Percentiles rank a stretch among this genome's conserved stretches.
These are phyloP conservation scores for Trametes coccinea DNA, from an alignment of 768 basidiomycete genomes.

Conservation along the genomic window DNA sequence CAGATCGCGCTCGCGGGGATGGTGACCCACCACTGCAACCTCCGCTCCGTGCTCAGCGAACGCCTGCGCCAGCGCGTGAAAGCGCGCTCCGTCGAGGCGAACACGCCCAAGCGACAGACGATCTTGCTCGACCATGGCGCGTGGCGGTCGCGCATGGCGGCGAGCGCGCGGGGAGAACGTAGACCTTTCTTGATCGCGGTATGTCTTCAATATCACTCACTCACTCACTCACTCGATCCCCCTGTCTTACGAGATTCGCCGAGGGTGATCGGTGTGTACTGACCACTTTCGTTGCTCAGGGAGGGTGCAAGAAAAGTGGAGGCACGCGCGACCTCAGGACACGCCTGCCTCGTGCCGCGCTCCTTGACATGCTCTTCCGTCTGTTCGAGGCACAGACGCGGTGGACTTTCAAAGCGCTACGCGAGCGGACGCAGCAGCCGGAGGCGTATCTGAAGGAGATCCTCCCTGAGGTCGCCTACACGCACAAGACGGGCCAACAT, in stretches of 20 bases:
- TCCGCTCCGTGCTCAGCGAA: slow-evolving; percentile 66
- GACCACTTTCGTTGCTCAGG: not conserved
- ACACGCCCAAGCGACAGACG: slow-evolving; percentile 64
- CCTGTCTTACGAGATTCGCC: slow-evolving; percentile 53
- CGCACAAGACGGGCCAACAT: slow-evolving; percentile 73
- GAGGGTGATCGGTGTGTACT: not conserved
- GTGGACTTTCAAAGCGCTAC: slow-evolving; percentile 73
- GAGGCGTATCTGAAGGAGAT: slow-evolving; percentile 82
- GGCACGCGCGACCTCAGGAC: slow-evolving; percentile 77
- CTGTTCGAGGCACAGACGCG: slow-evolving; percentile 70
- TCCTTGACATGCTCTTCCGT: slow-evolving; percentile 75
- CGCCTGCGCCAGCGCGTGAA: slow-evolving; percentile 69
- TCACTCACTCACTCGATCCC: too few relatives aligned
- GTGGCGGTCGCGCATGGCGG: slow-evolving; percentile 44
- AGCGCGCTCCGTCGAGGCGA: slow-evolving; percentile 62
- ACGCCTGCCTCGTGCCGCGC: slow-evolving; percentile 79
- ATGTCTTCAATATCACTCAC: too few relatives aligned
- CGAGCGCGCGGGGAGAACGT: slow-evolving; percentile 47
- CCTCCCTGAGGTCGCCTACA: slow-evolving; percentile 64
- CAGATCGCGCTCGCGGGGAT: slow-evolving; percentile 72
- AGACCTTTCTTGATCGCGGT: not conserved
- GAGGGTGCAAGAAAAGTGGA: slow-evolving; percentile 44
- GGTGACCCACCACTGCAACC: slow-evolving; percentile 72
- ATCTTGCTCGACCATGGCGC: slow-evolving; percentile 62
- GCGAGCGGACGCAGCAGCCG: slow-evolving; percentile 78